Evolutionary conservation across 495 filamentous ascomycete genomes (phyloP).

Genomic region (Hypomontagnella monticulosa): DNA sequence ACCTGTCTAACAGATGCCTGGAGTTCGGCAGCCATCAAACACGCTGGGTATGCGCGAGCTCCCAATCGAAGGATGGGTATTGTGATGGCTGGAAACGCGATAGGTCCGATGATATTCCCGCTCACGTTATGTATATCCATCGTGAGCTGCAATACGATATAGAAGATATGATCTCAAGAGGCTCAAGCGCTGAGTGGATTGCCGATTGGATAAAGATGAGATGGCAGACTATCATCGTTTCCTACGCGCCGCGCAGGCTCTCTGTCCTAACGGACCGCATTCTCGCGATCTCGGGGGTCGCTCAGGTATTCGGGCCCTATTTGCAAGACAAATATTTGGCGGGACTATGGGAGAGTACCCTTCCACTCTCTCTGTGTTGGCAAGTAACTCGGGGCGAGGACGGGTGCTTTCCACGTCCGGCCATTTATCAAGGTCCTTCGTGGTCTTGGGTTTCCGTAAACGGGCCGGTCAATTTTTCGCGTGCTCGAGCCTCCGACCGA

Average conservation of each 20-base stretch:
- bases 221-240: neutral
- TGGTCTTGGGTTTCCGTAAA: conserved; percentile 14
- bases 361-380: neutral
- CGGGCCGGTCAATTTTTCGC: neutral
- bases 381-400: neutral
- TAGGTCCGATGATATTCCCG: neutral
- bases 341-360: conserved; percentile 2
- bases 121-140: conserved; percentile 12
- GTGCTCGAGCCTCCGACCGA: neutral
- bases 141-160: conserved; percentile 6
- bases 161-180: neutral
- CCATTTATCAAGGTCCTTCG: neutral
- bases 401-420: neutral
- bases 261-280: conserved; percentile 1
- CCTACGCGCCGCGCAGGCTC: conserved; percentile 14
- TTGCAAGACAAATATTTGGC: neutral
- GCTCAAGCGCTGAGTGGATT: conserved; percentile 5
- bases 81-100: conserved; percentile 16
- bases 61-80: conserved; percentile 1
- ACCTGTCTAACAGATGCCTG: conserved; percentile 2
- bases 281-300: conserved; percentile 9
- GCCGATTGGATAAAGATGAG: conserved; percentile 1
- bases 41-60: conserved; percentile 10
- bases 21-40: conserved; percentile 8
- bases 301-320: neutral